These are phyloP conservation scores for Galerina marginata DNA, from an alignment of 768 basidiomycete genomes.

Conservation along the genomic window DNA sequence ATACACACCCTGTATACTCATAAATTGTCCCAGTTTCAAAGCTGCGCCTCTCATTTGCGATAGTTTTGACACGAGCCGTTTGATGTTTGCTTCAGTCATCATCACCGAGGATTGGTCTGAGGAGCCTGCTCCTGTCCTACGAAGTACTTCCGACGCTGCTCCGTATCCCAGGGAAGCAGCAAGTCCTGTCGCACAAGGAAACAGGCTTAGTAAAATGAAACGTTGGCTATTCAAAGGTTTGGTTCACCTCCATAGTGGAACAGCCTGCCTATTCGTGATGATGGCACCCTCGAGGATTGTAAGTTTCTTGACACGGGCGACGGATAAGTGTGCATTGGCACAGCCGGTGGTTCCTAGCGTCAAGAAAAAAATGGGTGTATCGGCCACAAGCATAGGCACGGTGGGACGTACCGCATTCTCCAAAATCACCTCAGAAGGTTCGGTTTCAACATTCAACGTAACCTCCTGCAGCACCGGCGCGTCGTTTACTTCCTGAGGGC, in stretches of 20 bases:
- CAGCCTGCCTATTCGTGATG: conserved; percentile 84
- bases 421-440: background rate
- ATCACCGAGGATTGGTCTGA: conserved; percentile 55
- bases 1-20: conserved; percentile 86
- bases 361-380: background rate
- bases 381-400: background rate
- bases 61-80: conserved; percentile 89
- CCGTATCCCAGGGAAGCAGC: conserved; percentile 90
- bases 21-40: conserved; percentile 94
- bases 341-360: background rate
- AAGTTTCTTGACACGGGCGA: conserved; percentile 46
- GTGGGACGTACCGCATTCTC: background rate
- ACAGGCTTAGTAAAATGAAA: conserved; percentile 1
- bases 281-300: conserved; percentile 88
- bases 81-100: conserved; percentile 91
- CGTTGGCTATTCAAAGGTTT: background rate
- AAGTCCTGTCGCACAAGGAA: conserved; percentile 59
- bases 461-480: background rate
- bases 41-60: conserved; percentile 96
- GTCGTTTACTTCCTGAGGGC: background rate
- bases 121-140: conserved; percentile 59
- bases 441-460: background rate
- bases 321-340: conserved; percentile 8
- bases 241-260: conserved; percentile 90
- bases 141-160: conserved; percentile 84